Percentiles rank a stretch among this genome's conserved stretches.
Conservation (phyloP, 2,329 filamentous ascomycete species). For the Xylaria sp. region DNA sequence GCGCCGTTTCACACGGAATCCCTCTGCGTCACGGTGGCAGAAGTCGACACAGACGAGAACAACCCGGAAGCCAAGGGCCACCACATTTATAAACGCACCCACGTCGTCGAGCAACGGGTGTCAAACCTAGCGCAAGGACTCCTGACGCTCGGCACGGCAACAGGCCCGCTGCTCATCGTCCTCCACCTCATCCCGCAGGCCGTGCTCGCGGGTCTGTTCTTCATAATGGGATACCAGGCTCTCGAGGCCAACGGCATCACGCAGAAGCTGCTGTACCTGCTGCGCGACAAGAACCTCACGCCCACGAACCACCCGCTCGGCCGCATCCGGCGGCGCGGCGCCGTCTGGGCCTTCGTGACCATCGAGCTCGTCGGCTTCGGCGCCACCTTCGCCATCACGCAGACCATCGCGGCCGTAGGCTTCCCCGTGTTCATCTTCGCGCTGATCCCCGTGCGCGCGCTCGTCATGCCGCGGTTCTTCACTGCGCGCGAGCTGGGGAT, state of each 20-base stretch:
- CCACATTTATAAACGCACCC: conserved; percentile 62
- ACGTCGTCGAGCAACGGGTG: conserved; percentile 81
- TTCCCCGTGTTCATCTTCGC: conserved; percentile 80
- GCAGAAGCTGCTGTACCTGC: conserved; percentile 76
- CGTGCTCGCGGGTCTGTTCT: conserved; percentile 83
- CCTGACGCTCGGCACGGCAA: conserved; percentile 82
- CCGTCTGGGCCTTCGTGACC: conserved; percentile 77
- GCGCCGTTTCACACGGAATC: conserved; percentile 85
- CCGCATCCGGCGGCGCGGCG: conserved; percentile 67
- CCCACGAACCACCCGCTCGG: conserved; percentile 68
- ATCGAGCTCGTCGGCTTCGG: conserved; percentile 77
- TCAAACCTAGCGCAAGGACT: conserved; percentile 83
- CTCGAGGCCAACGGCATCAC: conserved; percentile 82
- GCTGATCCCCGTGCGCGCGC: conserved; percentile 73
- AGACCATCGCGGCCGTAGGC: conserved; percentile 84
- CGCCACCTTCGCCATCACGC: conserved; percentile 83
- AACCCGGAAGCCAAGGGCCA: conserved; percentile 66
- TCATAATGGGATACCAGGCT: conserved; percentile 85
- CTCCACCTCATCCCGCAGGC: conserved; percentile 82
- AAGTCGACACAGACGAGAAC: conserved; percentile 65
- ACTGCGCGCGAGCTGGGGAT: conserved; percentile 67
- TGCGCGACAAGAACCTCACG: conserved; percentile 72
- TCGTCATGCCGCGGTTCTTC: conserved; percentile 72
- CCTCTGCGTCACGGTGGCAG: conserved; percentile 74
- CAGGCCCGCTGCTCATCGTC: conserved; percentile 76